Base-by-base conservation (phyloP, 805 yeast species). In the Pichia paraexigua region DNA sequence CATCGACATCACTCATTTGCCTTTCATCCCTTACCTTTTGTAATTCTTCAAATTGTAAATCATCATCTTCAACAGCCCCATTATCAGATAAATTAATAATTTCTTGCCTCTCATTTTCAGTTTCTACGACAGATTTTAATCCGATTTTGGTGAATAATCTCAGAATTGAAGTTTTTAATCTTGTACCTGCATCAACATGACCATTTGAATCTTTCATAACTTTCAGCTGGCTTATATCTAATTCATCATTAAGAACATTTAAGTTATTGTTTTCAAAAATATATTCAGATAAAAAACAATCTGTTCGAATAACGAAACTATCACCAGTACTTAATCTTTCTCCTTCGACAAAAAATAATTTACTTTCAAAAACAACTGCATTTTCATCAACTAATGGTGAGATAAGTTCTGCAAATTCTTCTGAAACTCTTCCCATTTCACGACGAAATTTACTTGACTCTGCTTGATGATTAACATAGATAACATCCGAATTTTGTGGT, bases 381-480 rank as follows among this genome's bases (percentile, higher is more conserved):
- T 73, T 71, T 11, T 77, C 65, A 49, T 79, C 86, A 2, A 87
- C 50, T 32, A 90, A 70, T 0, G 95, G 89, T 4, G 83, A 76
- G 11, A 91, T 62, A 12, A 83, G 75, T 6, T 76, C 67, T 0
- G 95, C 89, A 30, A 80, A 71, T 47, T 80, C 85, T 56, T 84
- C 90, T 0, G 87, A 83, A 1, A 87, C 63, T 57, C 96, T 76
- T 0, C 94, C 97, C 30, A 91, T 71, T 62, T 87, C 96, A 53
- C 85, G 56, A 15, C 65, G 64, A n/a, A 48, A 49, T 11, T 43
- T 37, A 13, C 49, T 46, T 22, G 56, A 55, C 9, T 45, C 43
- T 7, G 56, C 45, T 30, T 61, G 64, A 22, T 50, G 50, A 20
- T 54, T 57, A 8, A 68, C 54, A 44, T 64, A 64, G 5, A 67